Conservation (phyloP, 2,329 filamentous ascomycete species). For the Monosporascus cannonballus region DNA sequence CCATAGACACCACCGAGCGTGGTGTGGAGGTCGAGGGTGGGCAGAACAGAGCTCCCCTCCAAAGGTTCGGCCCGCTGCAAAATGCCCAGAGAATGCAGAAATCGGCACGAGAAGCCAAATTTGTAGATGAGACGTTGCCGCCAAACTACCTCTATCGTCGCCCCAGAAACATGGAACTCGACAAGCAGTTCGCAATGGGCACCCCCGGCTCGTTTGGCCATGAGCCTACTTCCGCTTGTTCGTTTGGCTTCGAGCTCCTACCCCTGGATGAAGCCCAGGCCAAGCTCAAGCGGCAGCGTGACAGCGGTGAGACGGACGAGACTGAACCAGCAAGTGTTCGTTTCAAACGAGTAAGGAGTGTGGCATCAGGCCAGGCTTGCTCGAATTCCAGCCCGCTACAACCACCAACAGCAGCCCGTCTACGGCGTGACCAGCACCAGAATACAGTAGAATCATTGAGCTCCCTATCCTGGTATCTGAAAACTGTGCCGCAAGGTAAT, state of each 20-base stretch:
- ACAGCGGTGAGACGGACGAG: conserved; percentile 19
- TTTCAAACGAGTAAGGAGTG: conserved; percentile 9
- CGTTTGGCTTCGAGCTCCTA: conserved; percentile 22
- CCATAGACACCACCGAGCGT: background rate
- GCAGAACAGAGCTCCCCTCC: no score
- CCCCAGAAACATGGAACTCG: background rate
- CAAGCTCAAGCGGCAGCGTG: conserved; percentile 17
- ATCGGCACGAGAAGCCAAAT: background rate
- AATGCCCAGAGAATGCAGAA: no score
- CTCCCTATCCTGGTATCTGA: background rate
- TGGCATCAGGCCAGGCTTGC: conserved; percentile 1
- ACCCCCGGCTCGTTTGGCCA: conserved; percentile 6
- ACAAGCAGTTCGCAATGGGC: conserved; percentile 5
- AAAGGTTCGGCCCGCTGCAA: no score
- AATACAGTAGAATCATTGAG: conserved; percentile 7
- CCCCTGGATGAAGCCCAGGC: conserved; percentile 18
- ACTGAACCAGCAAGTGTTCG: conserved; percentile 11
- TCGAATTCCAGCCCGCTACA: conserved; percentile 2
- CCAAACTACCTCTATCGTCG: conserved; percentile 1
- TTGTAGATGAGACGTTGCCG: conserved; percentile 8
- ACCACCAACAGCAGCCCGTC: conserved; percentile 4
- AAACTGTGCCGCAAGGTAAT: conserved; percentile 8
- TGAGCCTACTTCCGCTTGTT: conserved; percentile 7
- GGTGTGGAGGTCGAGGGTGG: background rate
- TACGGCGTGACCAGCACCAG: conserved; percentile 2